Conservation (phyloP, 345 rosid species). For the Trapa incisa region DNA sequence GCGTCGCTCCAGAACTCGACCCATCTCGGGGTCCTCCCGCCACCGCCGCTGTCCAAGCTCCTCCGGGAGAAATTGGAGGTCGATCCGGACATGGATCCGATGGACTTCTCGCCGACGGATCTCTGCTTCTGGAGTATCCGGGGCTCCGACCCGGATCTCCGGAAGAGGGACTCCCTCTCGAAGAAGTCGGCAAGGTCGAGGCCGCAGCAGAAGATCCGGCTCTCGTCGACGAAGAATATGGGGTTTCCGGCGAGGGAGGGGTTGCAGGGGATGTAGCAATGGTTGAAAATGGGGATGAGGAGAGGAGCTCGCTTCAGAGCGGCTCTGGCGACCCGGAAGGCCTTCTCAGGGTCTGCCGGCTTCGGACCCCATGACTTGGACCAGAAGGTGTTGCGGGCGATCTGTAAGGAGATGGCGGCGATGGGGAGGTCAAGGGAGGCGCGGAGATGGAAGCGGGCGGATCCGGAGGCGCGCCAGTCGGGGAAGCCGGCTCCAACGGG, state of each 20-base stretch:
- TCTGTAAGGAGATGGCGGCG: slow-evolving; percentile 84
- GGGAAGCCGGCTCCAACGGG: slow-evolving; percentile 89
- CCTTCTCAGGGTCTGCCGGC: slow-evolving; percentile 77
- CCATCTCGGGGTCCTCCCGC: slow-evolving; percentile 76
- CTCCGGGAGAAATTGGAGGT: slow-evolving; percentile 38
- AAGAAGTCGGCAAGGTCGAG: slow-evolving; percentile 84
- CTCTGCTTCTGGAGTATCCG: slow-evolving; percentile 38
- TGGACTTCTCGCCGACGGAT: slow-evolving; percentile 49
- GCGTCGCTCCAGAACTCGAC: slow-evolving; percentile 99
- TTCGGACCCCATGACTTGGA: slow-evolving; percentile 89
- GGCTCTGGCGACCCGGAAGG: slow-evolving; percentile 70
- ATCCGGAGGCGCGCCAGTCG: slow-evolving; percentile 75
- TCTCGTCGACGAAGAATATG: slow-evolving; percentile 78
- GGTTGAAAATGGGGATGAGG: slow-evolving; percentile 80
- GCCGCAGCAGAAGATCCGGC: slow-evolving; percentile 83
- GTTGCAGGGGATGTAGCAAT: slow-evolving; percentile 80
- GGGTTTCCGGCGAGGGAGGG: slow-evolving; percentile 95
- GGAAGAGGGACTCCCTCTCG: slow-evolving; percentile 64
- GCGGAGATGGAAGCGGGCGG: slow-evolving; percentile 74
- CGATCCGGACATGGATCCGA: slow-evolving; percentile 50
- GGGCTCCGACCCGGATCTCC: slow-evolving; percentile 35
- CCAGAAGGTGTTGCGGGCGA: slow-evolving; percentile 83
- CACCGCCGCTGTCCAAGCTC: slow-evolving; percentile 45
- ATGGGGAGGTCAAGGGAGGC: slow-evolving; percentile 76
- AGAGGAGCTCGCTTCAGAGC: slow-evolving; percentile 83